These are phyloP conservation scores for Aethionema arabicum DNA, from an alignment of 345 rosid genomes.

Conservation along the genomic window DNA sequence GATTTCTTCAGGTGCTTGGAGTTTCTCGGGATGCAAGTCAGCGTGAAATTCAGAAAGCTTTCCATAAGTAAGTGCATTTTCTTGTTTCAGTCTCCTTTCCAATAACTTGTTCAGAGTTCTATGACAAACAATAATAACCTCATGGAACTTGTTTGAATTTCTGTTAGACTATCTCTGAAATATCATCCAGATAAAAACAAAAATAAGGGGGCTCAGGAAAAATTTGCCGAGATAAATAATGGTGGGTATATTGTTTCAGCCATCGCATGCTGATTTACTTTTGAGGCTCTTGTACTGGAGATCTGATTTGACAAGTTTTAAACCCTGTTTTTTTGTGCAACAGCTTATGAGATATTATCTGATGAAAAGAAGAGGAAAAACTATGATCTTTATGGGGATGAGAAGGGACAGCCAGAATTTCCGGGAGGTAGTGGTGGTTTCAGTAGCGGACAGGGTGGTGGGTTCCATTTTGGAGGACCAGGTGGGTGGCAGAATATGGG, in stretches of 20 bases:
- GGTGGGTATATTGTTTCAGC: conserved; percentile 44
- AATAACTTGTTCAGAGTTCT: background rate
- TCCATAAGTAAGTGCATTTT: conserved; percentile 68
- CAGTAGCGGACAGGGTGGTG: conserved; percentile 57
- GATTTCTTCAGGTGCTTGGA: conserved; percentile 71
- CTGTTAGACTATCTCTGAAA: conserved; percentile 70
- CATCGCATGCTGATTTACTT: conserved; percentile 5
- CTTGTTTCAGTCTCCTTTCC: background rate
- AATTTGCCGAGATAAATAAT: conserved; percentile 86
- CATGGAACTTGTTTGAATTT: conserved; percentile 7
- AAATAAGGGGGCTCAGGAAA: conserved; percentile 76
- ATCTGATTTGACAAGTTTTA: conserved; percentile 15
- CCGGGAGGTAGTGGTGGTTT: conserved; percentile 66
- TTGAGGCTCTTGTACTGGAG: background rate
- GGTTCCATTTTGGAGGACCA: conserved; percentile 57
- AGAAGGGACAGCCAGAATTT: conserved; percentile 79
- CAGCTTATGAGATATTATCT: conserved; percentile 92
- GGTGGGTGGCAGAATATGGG: conserved; percentile 77
- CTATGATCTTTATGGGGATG: conserved; percentile 88
- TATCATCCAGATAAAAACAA: conserved; percentile 97
- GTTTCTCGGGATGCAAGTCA: conserved; percentile 77
- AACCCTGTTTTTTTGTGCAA: conserved; percentile 28
- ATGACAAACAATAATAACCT: background rate
- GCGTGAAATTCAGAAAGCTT: conserved; percentile 96
- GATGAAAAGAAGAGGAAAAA: conserved; percentile 88